A percentile compares a stretch with the other conserved stretches of the same genome.
Conservation (phyloP, 768 basidiomycete species). For the Baorangia bicolor region DNA sequence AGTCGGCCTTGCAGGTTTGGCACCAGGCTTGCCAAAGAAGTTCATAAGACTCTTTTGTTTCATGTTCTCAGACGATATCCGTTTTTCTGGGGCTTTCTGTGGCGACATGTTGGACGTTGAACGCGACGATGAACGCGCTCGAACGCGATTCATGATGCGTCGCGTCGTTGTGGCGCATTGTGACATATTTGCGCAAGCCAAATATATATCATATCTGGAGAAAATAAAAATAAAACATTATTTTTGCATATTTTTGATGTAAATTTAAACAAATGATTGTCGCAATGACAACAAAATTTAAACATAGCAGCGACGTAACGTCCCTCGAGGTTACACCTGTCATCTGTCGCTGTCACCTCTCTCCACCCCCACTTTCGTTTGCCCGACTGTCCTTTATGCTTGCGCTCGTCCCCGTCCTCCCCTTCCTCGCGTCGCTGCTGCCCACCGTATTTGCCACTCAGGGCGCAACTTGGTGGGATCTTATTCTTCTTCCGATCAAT, state of each 20-base stretch:
- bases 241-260: background rate
- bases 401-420: slow-evolving; percentile 14
- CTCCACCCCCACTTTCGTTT: slow-evolving; percentile 14
- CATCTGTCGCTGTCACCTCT: background rate
- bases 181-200: slow-evolving; percentile 16
- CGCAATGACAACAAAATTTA: no score
- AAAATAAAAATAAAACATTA: background rate
- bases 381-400: slow-evolving; percentile 22
- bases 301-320: background rate
- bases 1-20: slow-evolving; percentile 30
- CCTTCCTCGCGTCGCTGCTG: slow-evolving; percentile 15
- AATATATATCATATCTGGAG: background rate
- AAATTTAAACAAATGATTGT: background rate
- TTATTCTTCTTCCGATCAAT: background rate
- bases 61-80: slow-evolving; percentile 41
- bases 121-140: background rate
- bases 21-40: slow-evolving; percentile 50
- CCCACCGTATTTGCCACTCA: slow-evolving; percentile 21
- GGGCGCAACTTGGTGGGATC: slow-evolving; percentile 30
- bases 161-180: slow-evolving; percentile 19
- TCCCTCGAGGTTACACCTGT: background rate
- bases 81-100: slow-evolving; percentile 33
- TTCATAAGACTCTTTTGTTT: slow-evolving; percentile 77
- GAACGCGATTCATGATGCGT: background rate
- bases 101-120: slow-evolving; percentile 15